A percentile compares a stretch with the other conserved stretches of the same genome.
phyloP scores from a whole-genome alignment of 306 rosid genomes.

The Mimosa pudica region DNA sequence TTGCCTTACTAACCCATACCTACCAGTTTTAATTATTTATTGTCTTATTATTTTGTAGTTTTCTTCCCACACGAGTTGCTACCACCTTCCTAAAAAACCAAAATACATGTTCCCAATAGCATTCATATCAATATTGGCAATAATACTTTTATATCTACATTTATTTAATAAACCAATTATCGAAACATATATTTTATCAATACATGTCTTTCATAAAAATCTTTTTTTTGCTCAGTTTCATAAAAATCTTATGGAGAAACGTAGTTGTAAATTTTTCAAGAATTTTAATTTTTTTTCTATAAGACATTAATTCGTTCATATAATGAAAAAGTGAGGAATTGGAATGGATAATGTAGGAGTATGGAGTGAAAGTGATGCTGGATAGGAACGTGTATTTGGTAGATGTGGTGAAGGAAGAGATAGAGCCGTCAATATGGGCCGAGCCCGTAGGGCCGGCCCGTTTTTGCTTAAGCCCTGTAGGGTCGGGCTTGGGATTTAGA shows the following conservation, averaged over 20 bases:
- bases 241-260: not conserved
- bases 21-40: too few species aligned
- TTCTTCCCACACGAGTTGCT: not conserved
- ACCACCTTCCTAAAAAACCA: not conserved
- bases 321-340: not conserved
- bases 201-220: not conserved
- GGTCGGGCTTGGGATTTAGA: too few species aligned
- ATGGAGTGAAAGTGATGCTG: conserved; percentile 72
- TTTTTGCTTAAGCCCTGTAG: too few species aligned
- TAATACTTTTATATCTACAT: not conserved
- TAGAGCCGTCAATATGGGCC: too few species aligned
- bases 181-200: not conserved
- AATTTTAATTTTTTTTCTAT: too few species aligned
- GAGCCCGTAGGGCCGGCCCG: too few species aligned
- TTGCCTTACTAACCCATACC: not conserved
- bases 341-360: conserved; percentile 52
- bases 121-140: not conserved
- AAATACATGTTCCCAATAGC: not conserved
- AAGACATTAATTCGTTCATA: too few species aligned
- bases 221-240: too few species aligned
- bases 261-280: not conserved
- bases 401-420: conserved; percentile 60
- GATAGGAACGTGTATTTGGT: conserved; percentile 81
- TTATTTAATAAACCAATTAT: not conserved
- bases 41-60: not conserved